Conservation (phyloP, 2,329 filamentous ascomycete species). For the Penicillium brevicompactum region DNA sequence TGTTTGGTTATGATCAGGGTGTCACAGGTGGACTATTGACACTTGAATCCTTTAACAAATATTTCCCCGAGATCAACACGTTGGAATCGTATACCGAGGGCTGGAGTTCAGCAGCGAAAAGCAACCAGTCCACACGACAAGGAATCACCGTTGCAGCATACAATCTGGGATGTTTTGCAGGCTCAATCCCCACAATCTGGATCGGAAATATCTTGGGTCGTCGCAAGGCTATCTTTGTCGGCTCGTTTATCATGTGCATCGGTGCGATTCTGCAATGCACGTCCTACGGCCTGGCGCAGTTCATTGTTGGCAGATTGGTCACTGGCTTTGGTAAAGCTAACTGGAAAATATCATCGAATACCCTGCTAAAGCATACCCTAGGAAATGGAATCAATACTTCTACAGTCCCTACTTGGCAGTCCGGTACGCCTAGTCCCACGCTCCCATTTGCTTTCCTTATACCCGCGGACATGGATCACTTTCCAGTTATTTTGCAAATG, state of each 20-base stretch:
- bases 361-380: neutral
- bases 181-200: conserved; percentile 48
- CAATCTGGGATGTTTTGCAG: conserved; percentile 47
- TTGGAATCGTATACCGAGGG: conserved; percentile 40
- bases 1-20: conserved; percentile 55
- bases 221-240: conserved; percentile 45
- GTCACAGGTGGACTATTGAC: conserved; percentile 61
- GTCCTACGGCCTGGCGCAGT: conserved; percentile 46
- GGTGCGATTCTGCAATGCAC: conserved; percentile 50
- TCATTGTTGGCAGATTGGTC: conserved; percentile 49
- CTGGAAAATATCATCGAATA: neutral
- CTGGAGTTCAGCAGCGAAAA: conserved; percentile 10
- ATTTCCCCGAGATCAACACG: conserved; percentile 55
- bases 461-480: neutral
- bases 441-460: too few relatives aligned
- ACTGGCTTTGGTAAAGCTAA: conserved; percentile 29
- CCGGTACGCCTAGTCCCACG: conserved; percentile 30
- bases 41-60: conserved; percentile 59
- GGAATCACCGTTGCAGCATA: conserved; percentile 46
- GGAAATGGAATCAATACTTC: conserved; percentile 49
- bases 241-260: conserved; percentile 42
- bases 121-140: conserved; percentile 48
- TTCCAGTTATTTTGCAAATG: too few relatives aligned
- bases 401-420: conserved; percentile 50
- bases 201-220: conserved; percentile 50